A percentile compares a stretch with the other conserved stretches of the same genome.
Conservation (phyloP, 2,329 filamentous ascomycete genomes). For the Stenocarpella maydis region DNA sequence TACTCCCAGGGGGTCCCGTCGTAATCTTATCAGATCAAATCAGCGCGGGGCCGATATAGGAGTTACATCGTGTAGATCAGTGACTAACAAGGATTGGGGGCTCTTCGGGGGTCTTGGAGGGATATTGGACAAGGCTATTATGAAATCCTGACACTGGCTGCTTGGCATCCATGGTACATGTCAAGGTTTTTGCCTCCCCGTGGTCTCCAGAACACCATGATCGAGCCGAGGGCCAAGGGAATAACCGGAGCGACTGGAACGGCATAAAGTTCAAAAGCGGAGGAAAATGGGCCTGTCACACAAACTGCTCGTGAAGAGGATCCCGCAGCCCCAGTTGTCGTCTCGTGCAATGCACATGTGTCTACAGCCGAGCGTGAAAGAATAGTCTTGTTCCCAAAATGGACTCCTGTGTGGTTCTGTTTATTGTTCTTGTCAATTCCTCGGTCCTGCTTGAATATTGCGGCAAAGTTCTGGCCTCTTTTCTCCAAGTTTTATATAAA, state of each 20-base stretch:
- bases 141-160: slow-evolving; percentile 19
- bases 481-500: slow-evolving; percentile 18
- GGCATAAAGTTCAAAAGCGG: slow-evolving; percentile 1
- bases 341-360: neutral
- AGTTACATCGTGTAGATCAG: slow-evolving; percentile 17
- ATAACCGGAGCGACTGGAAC: neutral
- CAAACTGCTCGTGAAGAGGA: neutral
- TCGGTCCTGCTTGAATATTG: neutral
- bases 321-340: neutral
- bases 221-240: slow-evolving; percentile 7
- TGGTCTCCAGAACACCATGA: neutral
- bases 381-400: neutral
- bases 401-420: neutral
- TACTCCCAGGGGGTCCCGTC: slow-evolving; percentile 2
- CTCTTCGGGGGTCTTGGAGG: slow-evolving; percentile 7
- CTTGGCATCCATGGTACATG: slow-evolving; percentile 22
- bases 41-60: slow-evolving; percentile 24
- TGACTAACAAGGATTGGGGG: slow-evolving; percentile 26
- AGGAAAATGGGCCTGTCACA: neutral
- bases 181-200: slow-evolving; percentile 3
- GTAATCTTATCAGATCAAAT: slow-evolving; percentile 31
- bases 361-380: neutral
- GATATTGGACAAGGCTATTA: slow-evolving; percentile 20
- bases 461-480: neutral
- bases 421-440: neutral